Percentiles rank a stretch among this genome's conserved stretches.
These are phyloP conservation scores for Claviceps spartinae DNA, from an alignment of 2,329 filamentous ascomycete species.

Conservation along the genomic window DNA sequence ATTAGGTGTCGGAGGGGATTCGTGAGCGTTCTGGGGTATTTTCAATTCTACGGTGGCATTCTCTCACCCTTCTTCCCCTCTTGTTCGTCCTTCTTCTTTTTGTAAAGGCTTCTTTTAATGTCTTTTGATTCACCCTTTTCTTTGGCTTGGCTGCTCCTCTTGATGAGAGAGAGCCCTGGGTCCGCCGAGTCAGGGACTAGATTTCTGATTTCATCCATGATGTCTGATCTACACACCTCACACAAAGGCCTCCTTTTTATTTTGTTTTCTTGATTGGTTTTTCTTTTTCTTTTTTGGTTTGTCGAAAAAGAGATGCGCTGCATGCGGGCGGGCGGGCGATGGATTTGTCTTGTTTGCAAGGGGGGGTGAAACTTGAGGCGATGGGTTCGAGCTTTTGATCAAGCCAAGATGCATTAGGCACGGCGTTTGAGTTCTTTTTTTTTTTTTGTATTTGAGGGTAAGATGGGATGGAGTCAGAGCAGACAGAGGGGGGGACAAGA, in stretches of 20 bases:
- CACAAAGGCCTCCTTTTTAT: not conserved
- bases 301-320: no score
- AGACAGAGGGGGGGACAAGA: no score
- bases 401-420: conserved; percentile 24
- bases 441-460: not conserved
- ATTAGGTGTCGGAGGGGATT: conserved; percentile 34
- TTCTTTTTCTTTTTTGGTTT: no score
- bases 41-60: not conserved
- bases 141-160: not conserved
- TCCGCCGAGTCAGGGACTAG: no score
- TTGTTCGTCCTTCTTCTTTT: not conserved
- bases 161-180: no score
- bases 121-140: not conserved
- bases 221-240: not conserved
- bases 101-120: no score
- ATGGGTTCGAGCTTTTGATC: conserved; percentile 9
- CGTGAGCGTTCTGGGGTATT: conserved; percentile 11
- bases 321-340: no score
- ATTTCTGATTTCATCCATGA: no score
- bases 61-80: not conserved
- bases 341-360: no score
- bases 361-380: no score
- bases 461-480: no score
- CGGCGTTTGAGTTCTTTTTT: conserved; percentile 20
- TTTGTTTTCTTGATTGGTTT: not conserved